phyloP scores from a whole-genome alignment of 805 yeast species.

The Ogataea pini region DNA sequence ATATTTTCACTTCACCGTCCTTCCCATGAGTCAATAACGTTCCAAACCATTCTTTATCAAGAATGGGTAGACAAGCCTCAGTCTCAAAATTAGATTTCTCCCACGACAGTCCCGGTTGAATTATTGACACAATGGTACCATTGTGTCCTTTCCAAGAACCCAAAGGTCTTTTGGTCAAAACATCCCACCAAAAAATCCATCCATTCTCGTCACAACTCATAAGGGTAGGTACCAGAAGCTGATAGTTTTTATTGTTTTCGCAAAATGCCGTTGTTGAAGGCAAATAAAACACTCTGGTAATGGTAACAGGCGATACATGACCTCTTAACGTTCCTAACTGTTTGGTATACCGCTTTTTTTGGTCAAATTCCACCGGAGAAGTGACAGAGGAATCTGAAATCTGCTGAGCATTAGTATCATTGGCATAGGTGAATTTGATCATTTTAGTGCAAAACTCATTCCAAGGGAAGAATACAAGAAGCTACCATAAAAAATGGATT shows the following conservation, averaged over 20 bases:
- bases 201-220: constrained; percentile 66
- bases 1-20: constrained; percentile 55
- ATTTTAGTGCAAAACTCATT: not conserved
- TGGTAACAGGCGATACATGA: constrained; percentile 15
- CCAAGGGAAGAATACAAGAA: not conserved
- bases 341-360: not conserved
- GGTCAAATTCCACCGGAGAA: not conserved
- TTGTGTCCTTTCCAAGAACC: constrained; percentile 64
- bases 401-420: not conserved
- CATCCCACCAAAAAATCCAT: constrained; percentile 63
- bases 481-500: not conserved
- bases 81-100: constrained; percentile 8
- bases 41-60: constrained; percentile 38
- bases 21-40: constrained; percentile 62
- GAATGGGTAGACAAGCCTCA: constrained; percentile 15
- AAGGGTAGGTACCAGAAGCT: constrained; percentile 39
- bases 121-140: constrained; percentile 47
- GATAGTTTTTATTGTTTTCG: constrained; percentile 11
- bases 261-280: constrained; percentile 19
- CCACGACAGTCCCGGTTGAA: constrained; percentile 44
- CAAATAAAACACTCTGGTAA: constrained; percentile 18
- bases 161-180: constrained; percentile 54
- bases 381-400: not conserved
- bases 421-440: constrained; percentile 4
- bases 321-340: constrained; percentile 23